Evolutionary conservation across 2,329 filamentous ascomycete genomes (phyloP), one percentile per base, ranked within the genome.

Genomic region (Pseudodiploospora longispora): DNA sequence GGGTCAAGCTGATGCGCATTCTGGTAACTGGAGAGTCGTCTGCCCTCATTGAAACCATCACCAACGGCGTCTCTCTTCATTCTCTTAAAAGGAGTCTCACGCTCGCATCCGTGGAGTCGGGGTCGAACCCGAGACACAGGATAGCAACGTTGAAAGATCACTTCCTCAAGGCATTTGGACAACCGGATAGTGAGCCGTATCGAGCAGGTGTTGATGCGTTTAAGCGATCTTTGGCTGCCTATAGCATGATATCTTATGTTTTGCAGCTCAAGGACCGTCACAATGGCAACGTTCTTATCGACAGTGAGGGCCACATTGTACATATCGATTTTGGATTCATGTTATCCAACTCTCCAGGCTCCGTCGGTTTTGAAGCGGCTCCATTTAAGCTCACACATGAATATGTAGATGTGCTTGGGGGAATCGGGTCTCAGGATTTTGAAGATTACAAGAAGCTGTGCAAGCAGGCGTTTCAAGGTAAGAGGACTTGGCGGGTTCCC

Each of bases 241-340:
- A 93, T 64, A 90, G 85, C 65, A 82, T 91, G 52, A 87, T 93
- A 49, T 87, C 82, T 46, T 93, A 93, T 59, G 71, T 93, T 40
- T 70, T 93, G 43, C 87, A 93, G 63, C 77, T 93, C 47, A 93
- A 93, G 61, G 87, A 93, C 58, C 76, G 87, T 9, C 87, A 93
- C 61, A 93, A 93, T 59, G 87, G 87, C 43, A 93, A 93, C 57
- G 84, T 93, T 10, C 74, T 93, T 47, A 85, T 93, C 55, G 87
- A 91, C 62, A 88, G 85, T 56, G 83, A 87, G 61, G 87, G 87
- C 7, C 87, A 93, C 59, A 89, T 91, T 45, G 82, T 93, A 48
- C 87, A 93, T 59, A 93, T 93, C 49, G 87, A 93, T 63, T 93
- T 93, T 62, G 87, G 87, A 44, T 93, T 93, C 61, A 91, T 93